Base-by-base conservation (phyloP, 805 yeast species). In the Saccharomycopsis capsularis region DNA sequence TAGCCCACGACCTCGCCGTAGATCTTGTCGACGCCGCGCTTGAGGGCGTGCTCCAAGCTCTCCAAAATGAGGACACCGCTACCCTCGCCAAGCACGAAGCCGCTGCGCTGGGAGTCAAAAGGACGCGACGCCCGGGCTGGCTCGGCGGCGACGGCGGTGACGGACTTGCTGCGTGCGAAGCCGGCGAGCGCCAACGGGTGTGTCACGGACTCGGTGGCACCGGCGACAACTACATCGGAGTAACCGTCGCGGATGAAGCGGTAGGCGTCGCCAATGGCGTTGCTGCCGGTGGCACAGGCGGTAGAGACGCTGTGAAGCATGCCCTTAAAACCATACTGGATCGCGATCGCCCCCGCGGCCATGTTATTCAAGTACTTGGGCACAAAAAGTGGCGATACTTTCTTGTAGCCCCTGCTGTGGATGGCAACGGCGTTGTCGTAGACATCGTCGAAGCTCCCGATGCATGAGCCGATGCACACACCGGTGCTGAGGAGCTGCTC, bases 271-370 rank as follows among this genome's bases (percentile, higher is more conserved):
- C 98, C 98, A 42, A 93, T 82, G 0, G 96, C 76, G 60, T 93
- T 95, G 25, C 84, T 76, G 0, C 99, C 99, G 0, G 99, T 89
- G 3, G 99, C 95, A 69, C 99, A 93, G 0, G 99, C 99, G 0
- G 98, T 89, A 1, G 95, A 77, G 0, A 81, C 93, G 0, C 95
- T 70, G 60, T 90, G 96, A 39, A 85, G 78, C 1, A 96, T 95
- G 0, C 99, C 99, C 57, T 75, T 69, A 36, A 89, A 68, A 1
- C 85, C 84, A 57, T 80, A 78, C 55, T 78, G 74, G 49, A 93
- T 90, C 4, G 96, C 83, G 4, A 93, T 78, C 52, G 88, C 81
- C 2, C 98, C 97, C 0, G 90, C 88, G 0, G 96, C 96, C 98
- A 93, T 93, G 62, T 93, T 93, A 35, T 85, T 76, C 36, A 93